Base-by-base conservation (phyloP, 441 rosid species). In the Breynia disticha region DNA sequence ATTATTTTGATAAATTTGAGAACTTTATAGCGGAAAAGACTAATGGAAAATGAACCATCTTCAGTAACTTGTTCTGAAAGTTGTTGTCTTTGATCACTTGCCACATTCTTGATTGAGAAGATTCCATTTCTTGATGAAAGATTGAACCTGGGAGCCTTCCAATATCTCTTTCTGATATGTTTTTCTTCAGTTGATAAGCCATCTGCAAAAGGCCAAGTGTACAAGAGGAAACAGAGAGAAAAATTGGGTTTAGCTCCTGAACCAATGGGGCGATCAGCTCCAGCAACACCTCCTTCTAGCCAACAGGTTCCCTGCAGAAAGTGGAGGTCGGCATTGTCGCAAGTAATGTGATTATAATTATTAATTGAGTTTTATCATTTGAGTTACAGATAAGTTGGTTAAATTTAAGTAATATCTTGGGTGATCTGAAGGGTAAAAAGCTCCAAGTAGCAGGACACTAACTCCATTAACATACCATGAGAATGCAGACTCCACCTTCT, bases 351-450 rank as follows among this genome's bases (percentile, higher is more conserved):
- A 46, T 28, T 24, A 8, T 32, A 14, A 13, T n/a, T n/a, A n/a
- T n/a, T 19, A 8, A 19, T 41, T 20, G 17, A 3, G 9, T 35
- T 46, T 16, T 35, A 20, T 22, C 32, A 17, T 0, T 12, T 3
- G n/a, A 46, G 28, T 49, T 16, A 7, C 20, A 47, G 54, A n/a
- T n/a, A n/a, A 60, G 19, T 20, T 14, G 7, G 5, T 73, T 80
- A 12, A 82, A 89, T 50, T 61, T 93, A 46, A 89, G 97, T 50
- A 53, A 71, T 58, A 72, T 93, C 32, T 59, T 86, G 37, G 90
- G 88, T 16, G 96, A 89, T 48, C 60, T 93, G 67, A 93, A 89
- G 76, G 63, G 69, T 18, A 89, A 19, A 85, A 67, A 59, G 67
- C 74, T 41, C 95, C 95, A 18, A 84, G 76, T 48, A 90, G 63